These are phyloP conservation scores for Spirogloea muscicola DNA, from an alignment of 139 green algal species.

Conservation along the genomic window DNA sequence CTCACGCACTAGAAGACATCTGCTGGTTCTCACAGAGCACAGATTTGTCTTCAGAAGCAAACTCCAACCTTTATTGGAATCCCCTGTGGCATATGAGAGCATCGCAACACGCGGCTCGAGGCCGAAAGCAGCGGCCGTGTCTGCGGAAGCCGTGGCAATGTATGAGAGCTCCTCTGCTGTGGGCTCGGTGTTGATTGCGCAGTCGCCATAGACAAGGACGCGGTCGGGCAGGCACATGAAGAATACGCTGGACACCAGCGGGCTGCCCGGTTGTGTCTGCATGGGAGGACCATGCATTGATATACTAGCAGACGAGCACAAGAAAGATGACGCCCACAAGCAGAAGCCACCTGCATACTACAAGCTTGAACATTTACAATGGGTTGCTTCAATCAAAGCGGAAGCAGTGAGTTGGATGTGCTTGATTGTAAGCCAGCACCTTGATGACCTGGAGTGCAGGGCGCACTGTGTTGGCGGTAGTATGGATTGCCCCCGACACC, in stretches of 20 bases:
- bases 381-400: too few species aligned
- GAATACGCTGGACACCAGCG: not conserved
- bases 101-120: conserved; percentile 79
- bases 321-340: not conserved
- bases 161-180: conserved; percentile 67
- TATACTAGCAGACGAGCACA: not conserved
- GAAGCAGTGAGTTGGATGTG: too few species aligned
- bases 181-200: conserved; percentile 82
- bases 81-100: conserved; percentile 79
- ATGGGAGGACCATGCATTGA: not conserved
- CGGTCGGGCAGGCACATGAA: conserved; percentile 71
- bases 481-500: conserved; percentile 78
- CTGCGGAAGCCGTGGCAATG: conserved; percentile 70
- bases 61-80: conserved; percentile 34
- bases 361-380: too few species aligned
- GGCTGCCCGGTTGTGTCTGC: not conserved
- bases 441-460: conserved; percentile 77
- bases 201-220: conserved; percentile 87
- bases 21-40: not conserved
- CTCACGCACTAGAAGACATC: not conserved
- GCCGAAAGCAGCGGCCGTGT: conserved; percentile 81
- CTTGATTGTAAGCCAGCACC: conserved; percentile 20
- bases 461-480: conserved; percentile 82
- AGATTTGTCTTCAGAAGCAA: not conserved
- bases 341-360: not conserved